Evolutionary conservation across 2,329 filamentous ascomycete species (phyloP).

Genomic region (Penicillium fuscoglaucum): DNA sequence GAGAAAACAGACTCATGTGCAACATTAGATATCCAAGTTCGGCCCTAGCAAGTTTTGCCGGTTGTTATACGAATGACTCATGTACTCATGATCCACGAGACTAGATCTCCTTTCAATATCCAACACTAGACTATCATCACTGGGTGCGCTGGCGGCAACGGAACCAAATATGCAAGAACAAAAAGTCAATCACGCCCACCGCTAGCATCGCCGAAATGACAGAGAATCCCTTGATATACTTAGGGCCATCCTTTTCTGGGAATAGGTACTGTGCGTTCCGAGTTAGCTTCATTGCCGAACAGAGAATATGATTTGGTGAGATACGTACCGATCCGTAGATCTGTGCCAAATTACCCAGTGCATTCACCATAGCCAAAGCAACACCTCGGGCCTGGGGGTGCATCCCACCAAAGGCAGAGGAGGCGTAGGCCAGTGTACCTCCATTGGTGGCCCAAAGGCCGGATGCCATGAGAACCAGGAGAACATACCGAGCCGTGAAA

Average conservation of each 20-base stretch:
- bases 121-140: neutral
- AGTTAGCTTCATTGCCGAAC: neutral
- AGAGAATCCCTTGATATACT: slow-evolving; percentile 50
- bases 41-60: too few species aligned
- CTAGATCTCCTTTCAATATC: slow-evolving; percentile 36
- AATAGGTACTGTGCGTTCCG: slow-evolving; percentile 48
- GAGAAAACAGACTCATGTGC: neutral
- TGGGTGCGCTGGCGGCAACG: slow-evolving; percentile 9
- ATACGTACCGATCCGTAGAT: slow-evolving; percentile 51
- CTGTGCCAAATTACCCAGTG: slow-evolving; percentile 56
- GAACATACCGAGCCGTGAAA: slow-evolving; percentile 55
- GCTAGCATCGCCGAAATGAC: slow-evolving; percentile 38
- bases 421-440: slow-evolving; percentile 53
- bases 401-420: slow-evolving; percentile 54
- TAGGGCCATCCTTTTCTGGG: slow-evolving; percentile 50
- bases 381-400: slow-evolving; percentile 53
- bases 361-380: slow-evolving; percentile 55
- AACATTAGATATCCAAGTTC: neutral
- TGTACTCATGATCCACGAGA: neutral
- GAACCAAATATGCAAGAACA: slow-evolving; percentile 29
- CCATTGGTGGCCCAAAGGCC: slow-evolving; percentile 58
- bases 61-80: neutral
- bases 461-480: slow-evolving; percentile 58
- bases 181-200: slow-evolving; percentile 33
- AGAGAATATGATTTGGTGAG: neutral